Evolutionary conservation across 805 yeast species (phyloP).

Genomic region (Nakazawaea pomicola): DNA sequence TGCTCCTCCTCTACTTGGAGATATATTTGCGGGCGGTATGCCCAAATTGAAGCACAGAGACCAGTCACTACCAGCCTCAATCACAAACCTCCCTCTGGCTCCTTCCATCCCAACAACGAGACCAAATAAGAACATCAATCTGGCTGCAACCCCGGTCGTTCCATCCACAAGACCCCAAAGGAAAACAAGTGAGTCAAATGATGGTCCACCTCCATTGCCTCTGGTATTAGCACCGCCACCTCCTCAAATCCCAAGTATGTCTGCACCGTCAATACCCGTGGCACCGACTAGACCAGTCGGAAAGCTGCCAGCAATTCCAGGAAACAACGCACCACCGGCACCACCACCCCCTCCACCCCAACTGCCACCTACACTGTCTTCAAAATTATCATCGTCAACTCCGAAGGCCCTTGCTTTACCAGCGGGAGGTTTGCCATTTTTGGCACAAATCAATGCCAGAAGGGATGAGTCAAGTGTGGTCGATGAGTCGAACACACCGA

Average conservation of each 20-base stretch:
- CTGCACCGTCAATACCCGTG: slow-evolving; percentile 6
- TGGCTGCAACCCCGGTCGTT: slow-evolving; percentile 12
- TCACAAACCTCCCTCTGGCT: slow-evolving; percentile 22
- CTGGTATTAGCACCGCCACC: slow-evolving; percentile 18
- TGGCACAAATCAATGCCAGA: slow-evolving; percentile 52
- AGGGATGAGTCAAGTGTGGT: slow-evolving; percentile 47
- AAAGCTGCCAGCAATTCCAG: slow-evolving; percentile 4
- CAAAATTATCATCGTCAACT: slow-evolving; percentile 18
- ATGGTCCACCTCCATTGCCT: slow-evolving; percentile 15
- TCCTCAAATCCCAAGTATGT: slow-evolving; percentile 11
- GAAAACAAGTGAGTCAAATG: slow-evolving; percentile 17
- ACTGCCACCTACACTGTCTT: slow-evolving; percentile 13
- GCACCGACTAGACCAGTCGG: slow-evolving; percentile 5
- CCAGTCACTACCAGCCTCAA: slow-evolving; percentile 33
- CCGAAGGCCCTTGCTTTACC: slow-evolving; percentile 19
- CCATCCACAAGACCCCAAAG: slow-evolving; percentile 14
- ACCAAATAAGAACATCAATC: slow-evolving; percentile 16
- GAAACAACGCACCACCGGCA: slow-evolving; percentile 11
- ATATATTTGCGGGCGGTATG: slow-evolving; percentile 73
- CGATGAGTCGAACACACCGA: slow-evolving; percentile 20
- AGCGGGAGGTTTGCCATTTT: slow-evolving; percentile 48
- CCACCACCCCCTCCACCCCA: slow-evolving; percentile 11
- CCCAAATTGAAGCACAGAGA: slow-evolving; percentile 58
- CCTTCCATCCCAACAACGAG: slow-evolving; percentile 15
- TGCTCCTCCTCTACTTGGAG: slow-evolving; percentile 52